Conservation (phyloP, 495 filamentous ascomycete species). For the Aspergillus indologenus region DNA sequence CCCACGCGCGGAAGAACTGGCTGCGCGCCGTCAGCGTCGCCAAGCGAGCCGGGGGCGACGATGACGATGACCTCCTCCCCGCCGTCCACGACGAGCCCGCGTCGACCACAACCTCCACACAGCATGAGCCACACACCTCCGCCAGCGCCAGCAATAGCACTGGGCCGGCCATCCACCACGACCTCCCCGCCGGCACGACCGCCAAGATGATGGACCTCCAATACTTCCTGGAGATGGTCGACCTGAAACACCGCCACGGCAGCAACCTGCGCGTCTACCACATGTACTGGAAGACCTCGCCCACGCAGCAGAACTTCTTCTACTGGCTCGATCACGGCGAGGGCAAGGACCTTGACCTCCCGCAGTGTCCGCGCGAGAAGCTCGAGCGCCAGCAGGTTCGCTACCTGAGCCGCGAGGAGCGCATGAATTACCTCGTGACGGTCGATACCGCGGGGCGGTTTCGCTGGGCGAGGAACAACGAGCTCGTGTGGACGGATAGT, state of each 20-base stretch:
- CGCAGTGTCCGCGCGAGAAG: constrained; percentile 58
- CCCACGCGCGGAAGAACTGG: constrained; percentile 67
- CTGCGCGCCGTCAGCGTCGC: constrained; percentile 67
- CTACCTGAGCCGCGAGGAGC: constrained; percentile 70
- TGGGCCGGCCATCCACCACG: constrained; percentile 25
- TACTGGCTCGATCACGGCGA: constrained; percentile 91
- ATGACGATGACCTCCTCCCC: constrained; percentile 36
- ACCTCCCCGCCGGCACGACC: constrained; percentile 34
- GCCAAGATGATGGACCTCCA: constrained; percentile 81
- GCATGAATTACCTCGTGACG: constrained; percentile 67
- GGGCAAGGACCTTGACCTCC: constrained; percentile 56
- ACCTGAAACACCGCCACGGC: constrained; percentile 84
- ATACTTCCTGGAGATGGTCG: constrained; percentile 94
- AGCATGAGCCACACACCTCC: constrained; percentile 39
- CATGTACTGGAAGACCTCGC: constrained; percentile 70
- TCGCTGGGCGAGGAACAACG: constrained; percentile 77
- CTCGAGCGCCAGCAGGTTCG: constrained; percentile 69
- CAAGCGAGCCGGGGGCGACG: constrained; percentile 62
- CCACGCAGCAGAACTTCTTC: constrained; percentile 87
- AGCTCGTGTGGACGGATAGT: constrained; percentile 66
- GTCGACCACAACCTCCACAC: constrained; percentile 13
- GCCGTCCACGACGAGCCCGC: constrained; percentile 22
- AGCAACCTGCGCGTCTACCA: constrained; percentile 83
- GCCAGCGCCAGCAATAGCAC: constrained; percentile 33
- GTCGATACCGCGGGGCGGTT: constrained; percentile 65